Evolutionary conservation across 306 rosid species (phyloP).

Genomic region (Ammopiptanthus mongolicus): DNA sequence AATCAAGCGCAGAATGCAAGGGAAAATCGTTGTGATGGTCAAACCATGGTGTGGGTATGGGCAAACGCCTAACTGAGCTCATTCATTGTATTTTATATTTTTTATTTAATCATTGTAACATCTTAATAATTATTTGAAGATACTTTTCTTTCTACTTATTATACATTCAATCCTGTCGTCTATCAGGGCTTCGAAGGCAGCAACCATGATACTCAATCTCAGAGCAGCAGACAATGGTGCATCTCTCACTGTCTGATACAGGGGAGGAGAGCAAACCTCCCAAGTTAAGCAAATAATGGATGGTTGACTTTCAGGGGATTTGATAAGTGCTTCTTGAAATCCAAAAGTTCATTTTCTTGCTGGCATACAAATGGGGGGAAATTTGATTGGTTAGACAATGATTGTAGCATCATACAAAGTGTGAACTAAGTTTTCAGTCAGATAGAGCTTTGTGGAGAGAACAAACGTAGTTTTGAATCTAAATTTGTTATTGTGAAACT

Average conservation of each 20-base stretch:
- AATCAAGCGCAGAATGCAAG: background rate
- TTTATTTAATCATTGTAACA: background rate
- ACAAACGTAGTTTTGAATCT: background rate
- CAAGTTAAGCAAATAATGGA: background rate
- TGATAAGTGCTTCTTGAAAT: background rate
- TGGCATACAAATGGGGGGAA: background rate
- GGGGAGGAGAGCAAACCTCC: background rate
- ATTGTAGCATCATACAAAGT: background rate
- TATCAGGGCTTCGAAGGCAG: constrained; percentile 76
- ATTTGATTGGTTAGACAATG: background rate
- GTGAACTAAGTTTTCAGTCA: background rate
- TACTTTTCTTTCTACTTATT: background rate
- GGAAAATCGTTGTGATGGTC: background rate
- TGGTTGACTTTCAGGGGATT: background rate
- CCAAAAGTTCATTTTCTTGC: background rate
- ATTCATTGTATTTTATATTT: background rate
- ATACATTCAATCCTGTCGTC: background rate
- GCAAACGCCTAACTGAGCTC: background rate
- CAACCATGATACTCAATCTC: constrained; percentile 80
- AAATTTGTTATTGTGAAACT: background rate
- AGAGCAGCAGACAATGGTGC: constrained; percentile 85
- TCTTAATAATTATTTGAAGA: background rate
- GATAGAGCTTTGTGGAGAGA: background rate
- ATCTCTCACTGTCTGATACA: constrained; percentile 61
- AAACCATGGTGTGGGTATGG: background rate